Percentiles rank a stretch among this genome's conserved stretches.
These are phyloP conservation scores for Moelleriella libera DNA, from an alignment of 2,329 filamentous ascomycete genomes.

Conservation along the genomic window DNA sequence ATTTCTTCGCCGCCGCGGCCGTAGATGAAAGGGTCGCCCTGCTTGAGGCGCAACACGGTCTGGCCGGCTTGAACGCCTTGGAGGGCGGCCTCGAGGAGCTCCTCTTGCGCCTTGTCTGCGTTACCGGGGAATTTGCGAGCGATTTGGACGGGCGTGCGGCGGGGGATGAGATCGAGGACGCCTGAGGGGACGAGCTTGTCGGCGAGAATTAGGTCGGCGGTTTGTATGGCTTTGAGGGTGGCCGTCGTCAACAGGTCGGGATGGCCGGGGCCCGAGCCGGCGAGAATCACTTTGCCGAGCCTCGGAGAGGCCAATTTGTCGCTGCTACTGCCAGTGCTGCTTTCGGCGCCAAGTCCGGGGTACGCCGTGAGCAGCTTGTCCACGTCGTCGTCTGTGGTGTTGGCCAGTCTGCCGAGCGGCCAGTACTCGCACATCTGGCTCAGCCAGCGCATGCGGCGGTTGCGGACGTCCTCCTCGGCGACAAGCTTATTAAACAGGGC, in stretches of 20 bases:
- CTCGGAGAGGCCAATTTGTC: conserved; percentile 8
- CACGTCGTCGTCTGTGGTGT: conserved; percentile 68
- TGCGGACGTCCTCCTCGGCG: conserved; percentile 59
- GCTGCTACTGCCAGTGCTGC: not conserved
- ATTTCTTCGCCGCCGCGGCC: conserved; percentile 90
- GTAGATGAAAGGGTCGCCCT: conserved; percentile 94
- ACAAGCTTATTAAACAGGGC: conserved; percentile 77
- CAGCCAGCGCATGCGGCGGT: conserved; percentile 79
- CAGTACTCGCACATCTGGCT: conserved; percentile 97
- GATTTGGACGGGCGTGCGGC: conserved; percentile 78
- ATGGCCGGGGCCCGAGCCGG: conserved; percentile 84
- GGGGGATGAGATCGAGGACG: conserved; percentile 79
- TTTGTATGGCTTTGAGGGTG: conserved; percentile 60
- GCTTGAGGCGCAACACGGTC: conserved; percentile 80
- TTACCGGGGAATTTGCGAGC: conserved; percentile 97
- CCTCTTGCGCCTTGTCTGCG: conserved; percentile 82
- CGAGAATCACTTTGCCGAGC: conserved; percentile 66
- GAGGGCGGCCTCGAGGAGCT: conserved; percentile 68
- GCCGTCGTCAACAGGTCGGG: conserved; percentile 80
- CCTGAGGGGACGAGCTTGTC: conserved; percentile 77
- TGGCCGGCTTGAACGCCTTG: conserved; percentile 51
- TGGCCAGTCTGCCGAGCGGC: conserved; percentile 71
- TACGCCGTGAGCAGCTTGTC: conserved; percentile 65
- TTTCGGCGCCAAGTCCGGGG: conserved; percentile 13
- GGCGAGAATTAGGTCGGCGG: conserved; percentile 66